Conservation (phyloP, 345 rosid species). For the Gossypium longicalyx region DNA sequence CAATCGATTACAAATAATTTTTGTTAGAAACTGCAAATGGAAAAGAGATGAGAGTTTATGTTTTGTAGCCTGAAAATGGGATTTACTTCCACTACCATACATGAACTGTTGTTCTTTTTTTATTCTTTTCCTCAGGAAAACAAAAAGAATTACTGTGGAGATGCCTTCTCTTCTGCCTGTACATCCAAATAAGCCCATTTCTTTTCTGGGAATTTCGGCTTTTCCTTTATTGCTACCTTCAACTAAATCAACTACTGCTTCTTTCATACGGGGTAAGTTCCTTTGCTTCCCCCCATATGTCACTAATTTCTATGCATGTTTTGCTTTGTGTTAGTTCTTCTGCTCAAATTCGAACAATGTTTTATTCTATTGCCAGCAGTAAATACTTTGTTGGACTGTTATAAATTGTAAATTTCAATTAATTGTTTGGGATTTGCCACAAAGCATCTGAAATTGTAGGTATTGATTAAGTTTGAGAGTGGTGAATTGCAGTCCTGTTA, state of each 20-base stretch:
- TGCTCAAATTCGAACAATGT: neutral
- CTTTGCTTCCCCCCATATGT: neutral
- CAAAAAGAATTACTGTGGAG: neutral
- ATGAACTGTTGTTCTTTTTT: neutral
- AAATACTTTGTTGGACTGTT: neutral
- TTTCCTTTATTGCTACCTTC: neutral
- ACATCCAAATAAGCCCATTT: neutral
- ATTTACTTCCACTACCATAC: too few species aligned
- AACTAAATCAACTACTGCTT: neutral
- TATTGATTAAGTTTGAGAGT: neutral
- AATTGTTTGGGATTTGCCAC: neutral
- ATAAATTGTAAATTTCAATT: neutral
- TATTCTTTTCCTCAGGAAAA: neutral
- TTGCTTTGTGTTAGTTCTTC: neutral
- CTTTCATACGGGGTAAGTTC: neutral
- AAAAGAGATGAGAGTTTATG: neutral
- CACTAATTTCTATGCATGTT: neutral
- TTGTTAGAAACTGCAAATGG: neutral
- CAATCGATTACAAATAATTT: neutral
- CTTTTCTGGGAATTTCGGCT: neutral
- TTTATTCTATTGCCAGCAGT: neutral
- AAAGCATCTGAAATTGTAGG: neutral
- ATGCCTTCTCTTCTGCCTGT: slow-evolving; percentile 5
- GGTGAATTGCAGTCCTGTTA: neutral
- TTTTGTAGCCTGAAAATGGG: neutral